These are phyloP conservation scores for Cantharellus cinnabarinus DNA, from an alignment of 768 basidiomycete genomes.

Conservation along the genomic window DNA sequence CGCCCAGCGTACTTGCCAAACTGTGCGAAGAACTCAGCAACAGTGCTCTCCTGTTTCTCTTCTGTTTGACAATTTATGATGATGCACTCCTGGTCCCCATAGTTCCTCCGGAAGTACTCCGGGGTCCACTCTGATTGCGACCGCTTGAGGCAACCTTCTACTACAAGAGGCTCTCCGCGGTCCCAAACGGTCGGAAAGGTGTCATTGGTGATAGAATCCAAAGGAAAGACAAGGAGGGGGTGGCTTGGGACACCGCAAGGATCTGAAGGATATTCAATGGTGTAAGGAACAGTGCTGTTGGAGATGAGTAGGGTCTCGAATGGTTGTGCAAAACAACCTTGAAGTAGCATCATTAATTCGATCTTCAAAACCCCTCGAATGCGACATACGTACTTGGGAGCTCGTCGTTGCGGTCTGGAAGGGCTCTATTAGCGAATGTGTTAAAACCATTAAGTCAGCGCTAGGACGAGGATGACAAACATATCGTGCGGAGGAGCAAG, in stretches of 20 bases:
- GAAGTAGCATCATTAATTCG: too few relatives aligned
- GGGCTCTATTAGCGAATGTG: too few relatives aligned
- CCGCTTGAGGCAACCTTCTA: slow-evolving; percentile 39
- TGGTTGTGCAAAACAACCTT: too few relatives aligned
- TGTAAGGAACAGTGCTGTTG: background rate
- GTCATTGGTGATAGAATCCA: slow-evolving; percentile 32
- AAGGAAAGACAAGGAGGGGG: slow-evolving; percentile 25
- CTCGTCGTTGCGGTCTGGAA: too few relatives aligned
- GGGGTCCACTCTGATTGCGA: slow-evolving; percentile 66
- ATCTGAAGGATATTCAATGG: slow-evolving; percentile 9
- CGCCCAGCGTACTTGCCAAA: slow-evolving; percentile 49
- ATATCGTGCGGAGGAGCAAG: slow-evolving; percentile 12
- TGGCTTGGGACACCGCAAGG: slow-evolving; percentile 24
- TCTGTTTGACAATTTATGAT: slow-evolving; percentile 75
- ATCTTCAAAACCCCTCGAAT: too few relatives aligned
- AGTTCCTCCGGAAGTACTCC: slow-evolving; percentile 52
- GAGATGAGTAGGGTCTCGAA: background rate
- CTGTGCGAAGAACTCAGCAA: slow-evolving; percentile 57
- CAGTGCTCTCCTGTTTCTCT: slow-evolving; percentile 35
- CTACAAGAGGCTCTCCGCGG: slow-evolving; percentile 55
- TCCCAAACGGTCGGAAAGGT: slow-evolving; percentile 53
- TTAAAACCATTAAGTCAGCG: too few relatives aligned
- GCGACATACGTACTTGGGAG: too few relatives aligned
- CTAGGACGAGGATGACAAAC: too few relatives aligned
- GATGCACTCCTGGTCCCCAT: slow-evolving; percentile 40